phyloP scores from a whole-genome alignment of 2,329 filamentous ascomycete genomes.

The Fusarium sp. region DNA sequence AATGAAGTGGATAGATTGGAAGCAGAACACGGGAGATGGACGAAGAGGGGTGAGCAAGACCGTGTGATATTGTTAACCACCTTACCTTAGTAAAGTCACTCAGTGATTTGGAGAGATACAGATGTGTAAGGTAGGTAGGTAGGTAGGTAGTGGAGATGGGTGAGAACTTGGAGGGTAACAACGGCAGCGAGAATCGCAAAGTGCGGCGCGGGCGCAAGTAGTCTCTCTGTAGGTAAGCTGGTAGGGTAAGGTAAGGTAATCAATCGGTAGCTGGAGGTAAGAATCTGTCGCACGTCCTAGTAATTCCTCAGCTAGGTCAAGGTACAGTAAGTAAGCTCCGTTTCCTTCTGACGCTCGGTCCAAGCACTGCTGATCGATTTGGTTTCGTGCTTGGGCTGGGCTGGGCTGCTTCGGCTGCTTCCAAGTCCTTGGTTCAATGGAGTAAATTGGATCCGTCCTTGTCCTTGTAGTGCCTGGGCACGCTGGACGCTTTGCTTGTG shows the following conservation, averaged over 20 bases:
- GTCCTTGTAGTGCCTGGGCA: slow-evolving; percentile 27
- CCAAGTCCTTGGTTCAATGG: slow-evolving; percentile 38
- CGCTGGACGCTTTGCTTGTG: slow-evolving; percentile 25
- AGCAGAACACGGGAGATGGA: slow-evolving; percentile 1
- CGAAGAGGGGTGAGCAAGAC: not conserved
- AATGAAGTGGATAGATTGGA: slow-evolving; percentile 24
- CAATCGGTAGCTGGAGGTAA: not conserved
- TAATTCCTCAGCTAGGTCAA: slow-evolving; percentile 1
- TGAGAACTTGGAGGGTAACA: slow-evolving; percentile 35
- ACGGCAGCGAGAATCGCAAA: slow-evolving; percentile 16
- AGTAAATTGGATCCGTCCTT: slow-evolving; percentile 33
- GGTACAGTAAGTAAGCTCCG: not conserved
- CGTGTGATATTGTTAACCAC: slow-evolving; percentile 1
- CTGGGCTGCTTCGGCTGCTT: slow-evolving; percentile 16
- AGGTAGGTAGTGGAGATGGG: not conserved
- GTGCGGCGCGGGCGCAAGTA: slow-evolving; percentile 16
- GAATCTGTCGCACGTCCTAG: slow-evolving; percentile 6
- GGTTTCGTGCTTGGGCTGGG: slow-evolving; percentile 12
- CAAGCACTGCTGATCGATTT: slow-evolving; percentile 28
- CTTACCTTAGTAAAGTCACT: not conserved
- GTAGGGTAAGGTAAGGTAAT: slow-evolving; percentile 4
- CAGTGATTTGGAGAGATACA: slow-evolving; percentile 6
- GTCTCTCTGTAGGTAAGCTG: not conserved
- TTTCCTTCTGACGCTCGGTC: slow-evolving; percentile 8
- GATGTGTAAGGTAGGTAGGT: slow-evolving; percentile 2